phyloP scores from a whole-genome alignment of 225 moss, liverwort and hornwort species.

The Thuidium tamariscinum region DNA sequence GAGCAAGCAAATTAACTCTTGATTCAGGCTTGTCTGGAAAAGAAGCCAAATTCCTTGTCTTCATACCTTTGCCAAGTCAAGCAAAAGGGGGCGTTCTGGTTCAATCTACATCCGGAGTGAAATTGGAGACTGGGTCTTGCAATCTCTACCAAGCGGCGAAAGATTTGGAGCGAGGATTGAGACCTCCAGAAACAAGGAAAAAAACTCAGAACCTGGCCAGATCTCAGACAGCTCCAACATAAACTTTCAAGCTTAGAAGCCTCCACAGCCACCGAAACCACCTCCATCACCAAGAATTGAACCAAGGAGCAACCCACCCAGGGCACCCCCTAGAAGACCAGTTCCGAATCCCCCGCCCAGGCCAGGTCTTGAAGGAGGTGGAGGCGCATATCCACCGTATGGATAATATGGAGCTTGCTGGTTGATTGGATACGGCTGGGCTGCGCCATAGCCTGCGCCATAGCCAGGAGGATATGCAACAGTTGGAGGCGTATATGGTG shows the following conservation, averaged over 20 bases:
- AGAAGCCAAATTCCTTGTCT: neutral
- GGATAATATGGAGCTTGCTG: slow-evolving; percentile 12
- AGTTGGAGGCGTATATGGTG: neutral
- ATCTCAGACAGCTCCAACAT: neutral
- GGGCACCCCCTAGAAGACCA: slow-evolving; percentile 19
- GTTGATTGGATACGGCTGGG: slow-evolving; percentile 9
- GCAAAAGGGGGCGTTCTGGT: neutral
- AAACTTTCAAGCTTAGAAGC: neutral
- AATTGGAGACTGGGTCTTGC: neutral
- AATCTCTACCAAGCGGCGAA: neutral
- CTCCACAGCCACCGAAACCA: slow-evolving; percentile 13
- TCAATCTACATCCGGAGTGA: neutral
- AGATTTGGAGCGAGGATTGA: neutral
- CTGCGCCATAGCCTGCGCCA: neutral
- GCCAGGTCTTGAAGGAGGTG: neutral
- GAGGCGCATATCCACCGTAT: slow-evolving; percentile 9
- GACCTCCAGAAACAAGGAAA: too few species aligned
- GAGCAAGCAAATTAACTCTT: neutral
- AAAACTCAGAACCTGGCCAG: neutral
- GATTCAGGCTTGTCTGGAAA: neutral
- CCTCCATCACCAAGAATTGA: slow-evolving; percentile 10
- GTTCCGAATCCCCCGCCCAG: slow-evolving; percentile 12
- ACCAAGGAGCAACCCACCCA: slow-evolving; percentile 24
- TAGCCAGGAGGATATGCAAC: slow-evolving; percentile 25
- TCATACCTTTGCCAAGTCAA: neutral